Evolutionary conservation across 768 basidiomycete species (phyloP).

Genomic region (Solioccasus polychromus): DNA sequence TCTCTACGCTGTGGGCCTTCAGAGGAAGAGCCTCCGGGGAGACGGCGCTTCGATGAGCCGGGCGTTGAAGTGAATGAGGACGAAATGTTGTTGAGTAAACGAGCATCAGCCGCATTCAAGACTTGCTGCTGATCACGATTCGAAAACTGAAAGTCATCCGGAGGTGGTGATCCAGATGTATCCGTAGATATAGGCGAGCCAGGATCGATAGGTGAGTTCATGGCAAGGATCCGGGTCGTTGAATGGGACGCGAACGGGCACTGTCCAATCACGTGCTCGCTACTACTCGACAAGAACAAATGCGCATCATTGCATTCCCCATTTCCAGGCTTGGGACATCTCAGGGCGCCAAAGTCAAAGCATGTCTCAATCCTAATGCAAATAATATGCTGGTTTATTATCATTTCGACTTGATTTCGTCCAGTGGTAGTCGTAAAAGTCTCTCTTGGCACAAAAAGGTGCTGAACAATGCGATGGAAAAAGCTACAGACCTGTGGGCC

Average conservation of each 20-base stretch:
- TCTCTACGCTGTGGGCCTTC: constrained; percentile 46
- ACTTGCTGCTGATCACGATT: constrained; percentile 31
- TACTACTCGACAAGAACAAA: constrained; percentile 13
- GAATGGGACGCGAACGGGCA: neutral
- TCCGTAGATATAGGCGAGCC: constrained; percentile 36
- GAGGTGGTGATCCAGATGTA: constrained; percentile 37
- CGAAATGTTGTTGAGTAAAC: constrained; percentile 15
- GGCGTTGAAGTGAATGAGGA: constrained; percentile 21
- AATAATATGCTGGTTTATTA: constrained; percentile 40
- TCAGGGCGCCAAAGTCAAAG: constrained; percentile 6
- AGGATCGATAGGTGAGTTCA: constrained; percentile 39
- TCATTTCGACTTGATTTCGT: constrained; percentile 32
- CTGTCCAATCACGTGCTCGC: constrained; percentile 25
- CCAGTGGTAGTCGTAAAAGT: constrained; percentile 35
- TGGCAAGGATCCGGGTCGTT: constrained; percentile 14
- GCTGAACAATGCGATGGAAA: constrained; percentile 47
- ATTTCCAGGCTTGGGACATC: constrained; percentile 27
- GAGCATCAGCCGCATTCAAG: constrained; percentile 17
- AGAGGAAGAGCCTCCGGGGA: constrained; percentile 46
- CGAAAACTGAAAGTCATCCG: constrained; percentile 32
- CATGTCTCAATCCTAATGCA: constrained; percentile 6
- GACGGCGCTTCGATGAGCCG: constrained; percentile 47
- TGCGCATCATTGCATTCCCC: constrained; percentile 51
- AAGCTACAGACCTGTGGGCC: constrained; percentile 59
- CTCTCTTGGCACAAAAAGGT: constrained; percentile 20